Percentiles rank a stretch among this genome's conserved stretches.
These are phyloP conservation scores for Cotoneaster glaucophyllus DNA, from an alignment of 306 rosid species.

Conservation along the genomic window DNA sequence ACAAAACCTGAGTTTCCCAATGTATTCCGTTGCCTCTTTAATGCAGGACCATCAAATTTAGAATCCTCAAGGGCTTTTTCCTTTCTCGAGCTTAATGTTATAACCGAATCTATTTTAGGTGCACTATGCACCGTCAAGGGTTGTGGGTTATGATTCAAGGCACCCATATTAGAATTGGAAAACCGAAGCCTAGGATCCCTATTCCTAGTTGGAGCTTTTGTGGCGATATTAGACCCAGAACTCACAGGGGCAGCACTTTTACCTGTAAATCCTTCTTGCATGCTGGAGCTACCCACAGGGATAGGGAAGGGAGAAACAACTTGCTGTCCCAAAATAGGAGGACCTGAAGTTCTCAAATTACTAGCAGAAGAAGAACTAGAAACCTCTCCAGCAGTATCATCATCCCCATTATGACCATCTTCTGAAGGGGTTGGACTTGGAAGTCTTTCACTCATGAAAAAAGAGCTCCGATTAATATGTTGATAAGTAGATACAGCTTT, in stretches of 20 bases:
- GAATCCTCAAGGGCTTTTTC: constrained; percentile 57
- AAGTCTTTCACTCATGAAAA: constrained; percentile 54
- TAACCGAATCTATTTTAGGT: constrained; percentile 51
- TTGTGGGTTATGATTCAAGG: constrained; percentile 46
- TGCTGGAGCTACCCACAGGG: constrained; percentile 22
- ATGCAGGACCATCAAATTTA: constrained; percentile 41
- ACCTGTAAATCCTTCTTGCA: constrained; percentile 32
- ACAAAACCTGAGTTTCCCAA: constrained; percentile 32
- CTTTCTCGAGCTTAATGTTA: constrained; percentile 48
- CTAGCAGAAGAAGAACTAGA: constrained; percentile 43
- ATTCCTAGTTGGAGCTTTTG: constrained; percentile 58
- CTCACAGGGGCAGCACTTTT: constrained; percentile 32
- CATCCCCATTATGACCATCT: constrained; percentile 43
- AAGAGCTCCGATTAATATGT: constrained; percentile 81
- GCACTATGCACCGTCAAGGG: constrained; percentile 29
- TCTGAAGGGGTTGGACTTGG: constrained; percentile 99
- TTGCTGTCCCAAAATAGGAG: constrained; percentile 33
- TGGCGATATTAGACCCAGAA: constrained; percentile 29
- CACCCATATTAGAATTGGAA: constrained; percentile 49
- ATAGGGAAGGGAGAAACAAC: constrained; percentile 30
- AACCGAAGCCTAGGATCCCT: constrained; percentile 94
- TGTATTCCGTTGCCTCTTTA: constrained; percentile 57
- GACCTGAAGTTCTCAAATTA: constrained; percentile 27
- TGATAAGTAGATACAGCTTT: constrained; percentile 90
- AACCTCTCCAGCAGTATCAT: constrained; percentile 59